Conservation (phyloP, 768 basidiomycete species). For the Daedaleopsis nitida region DNA sequence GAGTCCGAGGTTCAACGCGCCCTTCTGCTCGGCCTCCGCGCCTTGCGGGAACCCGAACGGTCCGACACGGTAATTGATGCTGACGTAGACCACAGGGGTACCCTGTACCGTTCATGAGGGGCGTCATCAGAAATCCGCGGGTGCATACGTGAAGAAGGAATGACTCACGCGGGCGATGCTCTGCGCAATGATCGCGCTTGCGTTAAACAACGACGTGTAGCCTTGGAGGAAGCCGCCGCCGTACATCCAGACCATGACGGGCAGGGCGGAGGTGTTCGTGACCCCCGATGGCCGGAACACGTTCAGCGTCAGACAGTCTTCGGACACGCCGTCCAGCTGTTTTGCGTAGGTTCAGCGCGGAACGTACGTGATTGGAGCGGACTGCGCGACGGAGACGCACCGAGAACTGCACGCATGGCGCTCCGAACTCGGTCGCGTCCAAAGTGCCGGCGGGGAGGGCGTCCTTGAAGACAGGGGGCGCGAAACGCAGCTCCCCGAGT, state of each 20-base stretch:
- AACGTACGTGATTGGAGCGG: not conserved
- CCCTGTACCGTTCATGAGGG: conserved; percentile 1
- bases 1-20: conserved; percentile 59
- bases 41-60: conserved; percentile 52
- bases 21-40: conserved; percentile 39
- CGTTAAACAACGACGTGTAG: not conserved
- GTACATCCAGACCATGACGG: conserved; percentile 49
- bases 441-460: conserved; percentile 7
- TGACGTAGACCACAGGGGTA: conserved; percentile 44
- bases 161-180: conserved; percentile 4
- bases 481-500: conserved; percentile 30
- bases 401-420: conserved; percentile 29
- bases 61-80: conserved; percentile 52
- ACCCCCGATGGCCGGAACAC: conserved; percentile 43
- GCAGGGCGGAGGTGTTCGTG: conserved; percentile 30
- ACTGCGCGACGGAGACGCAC: conserved; percentile 21
- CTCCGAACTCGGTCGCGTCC: conserved; percentile 30
- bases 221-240: conserved; percentile 38
- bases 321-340: conserved; percentile 30
- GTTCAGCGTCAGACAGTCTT: conserved; percentile 53
- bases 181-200: not conserved
- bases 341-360: conserved; percentile 20
- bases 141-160: not conserved
- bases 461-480: conserved; percentile 26
- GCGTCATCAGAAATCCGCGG: not conserved